A percentile compares a stretch with the other conserved stretches of the same genome.
phyloP scores from a whole-genome alignment of 2,329 filamentous ascomycete species.

The Pyricularia grisea region DNA sequence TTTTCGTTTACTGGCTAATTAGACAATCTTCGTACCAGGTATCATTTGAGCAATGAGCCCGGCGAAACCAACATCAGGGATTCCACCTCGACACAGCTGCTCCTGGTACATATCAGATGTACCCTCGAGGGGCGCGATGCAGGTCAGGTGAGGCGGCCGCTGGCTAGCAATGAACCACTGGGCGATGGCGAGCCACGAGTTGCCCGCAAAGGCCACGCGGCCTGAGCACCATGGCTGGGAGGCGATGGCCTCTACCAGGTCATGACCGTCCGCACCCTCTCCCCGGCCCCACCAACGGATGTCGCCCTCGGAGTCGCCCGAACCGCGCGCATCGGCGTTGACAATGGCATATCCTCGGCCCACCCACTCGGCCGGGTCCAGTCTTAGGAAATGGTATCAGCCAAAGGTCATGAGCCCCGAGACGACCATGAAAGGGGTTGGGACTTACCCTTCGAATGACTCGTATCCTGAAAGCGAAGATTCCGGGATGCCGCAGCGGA shows the following conservation, averaged over 20 bases:
- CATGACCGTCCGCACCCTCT: conserved; percentile 17
- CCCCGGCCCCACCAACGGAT: conserved; percentile 15
- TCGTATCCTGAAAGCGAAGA: neutral
- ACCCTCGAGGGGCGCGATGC: conserved; percentile 9
- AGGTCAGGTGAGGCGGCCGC: conserved; percentile 10
- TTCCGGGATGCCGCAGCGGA: neutral
- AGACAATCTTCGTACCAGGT: neutral
- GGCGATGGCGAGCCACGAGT: conserved; percentile 7
- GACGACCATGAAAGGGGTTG: neutral
- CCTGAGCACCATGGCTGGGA: conserved; percentile 17
- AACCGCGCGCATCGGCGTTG: conserved; percentile 19
- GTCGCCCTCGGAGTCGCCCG: conserved; percentile 17
- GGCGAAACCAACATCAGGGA: conserved; percentile 8
- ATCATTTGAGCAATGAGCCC: neutral
- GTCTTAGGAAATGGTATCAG: conserved; percentile 5
- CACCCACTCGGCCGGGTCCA: conserved; percentile 20
- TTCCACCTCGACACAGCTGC: conserved; percentile 6
- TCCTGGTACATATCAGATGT: conserved; percentile 7
- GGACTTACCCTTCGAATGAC: neutral
- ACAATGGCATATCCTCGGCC: conserved; percentile 19
- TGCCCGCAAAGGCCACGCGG: conserved; percentile 9
- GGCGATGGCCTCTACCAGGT: conserved; percentile 14
- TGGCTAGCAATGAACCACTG: conserved; percentile 9
- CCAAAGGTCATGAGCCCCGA: neutral
- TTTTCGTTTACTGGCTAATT: no score